These are phyloP conservation scores for Amanita brunnescens DNA, from an alignment of 768 basidiomycete species.

Conservation along the genomic window DNA sequence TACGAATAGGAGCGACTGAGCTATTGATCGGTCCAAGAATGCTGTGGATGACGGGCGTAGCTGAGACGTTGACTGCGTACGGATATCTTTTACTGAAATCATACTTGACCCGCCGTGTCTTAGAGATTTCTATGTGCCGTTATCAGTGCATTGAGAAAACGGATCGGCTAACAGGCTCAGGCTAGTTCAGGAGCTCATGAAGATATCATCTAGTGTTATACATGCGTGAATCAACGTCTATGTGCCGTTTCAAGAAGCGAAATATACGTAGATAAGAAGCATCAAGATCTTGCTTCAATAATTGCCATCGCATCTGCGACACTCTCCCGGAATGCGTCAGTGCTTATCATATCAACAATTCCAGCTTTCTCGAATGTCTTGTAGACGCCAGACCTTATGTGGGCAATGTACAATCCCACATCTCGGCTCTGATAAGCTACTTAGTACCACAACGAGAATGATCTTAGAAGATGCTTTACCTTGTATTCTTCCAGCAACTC, in stretches of 20 bases:
- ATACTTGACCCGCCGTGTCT: no score
- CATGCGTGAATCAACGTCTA: not conserved
- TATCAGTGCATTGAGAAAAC: no score
- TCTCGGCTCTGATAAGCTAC: slow-evolving; percentile 31
- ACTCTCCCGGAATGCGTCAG: slow-evolving; percentile 38
- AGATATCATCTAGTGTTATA: not conserved
- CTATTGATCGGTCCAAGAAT: not conserved
- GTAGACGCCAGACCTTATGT: slow-evolving; percentile 31
- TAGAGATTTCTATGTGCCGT: no score
- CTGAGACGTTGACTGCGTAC: no score
- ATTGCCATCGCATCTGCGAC: slow-evolving; percentile 45
- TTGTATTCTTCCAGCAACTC: slow-evolving; percentile 75
- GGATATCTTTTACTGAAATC: no score
- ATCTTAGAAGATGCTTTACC: slow-evolving; percentile 26
- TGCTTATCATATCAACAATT: slow-evolving; percentile 38
- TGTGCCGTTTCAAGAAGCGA: not conserved
- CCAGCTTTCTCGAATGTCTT: slow-evolving; percentile 42
- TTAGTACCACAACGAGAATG: not conserved
- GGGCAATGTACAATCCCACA: slow-evolving; percentile 44
- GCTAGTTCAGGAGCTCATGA: not conserved
- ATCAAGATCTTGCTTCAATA: slow-evolving; percentile 20
- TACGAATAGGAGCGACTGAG: no score
- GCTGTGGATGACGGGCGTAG: no score
- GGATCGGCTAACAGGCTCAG: no score
- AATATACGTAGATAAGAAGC: not conserved